Conservation (phyloP, 305 asterid species). For the Fraxinus platypoda region DNA sequence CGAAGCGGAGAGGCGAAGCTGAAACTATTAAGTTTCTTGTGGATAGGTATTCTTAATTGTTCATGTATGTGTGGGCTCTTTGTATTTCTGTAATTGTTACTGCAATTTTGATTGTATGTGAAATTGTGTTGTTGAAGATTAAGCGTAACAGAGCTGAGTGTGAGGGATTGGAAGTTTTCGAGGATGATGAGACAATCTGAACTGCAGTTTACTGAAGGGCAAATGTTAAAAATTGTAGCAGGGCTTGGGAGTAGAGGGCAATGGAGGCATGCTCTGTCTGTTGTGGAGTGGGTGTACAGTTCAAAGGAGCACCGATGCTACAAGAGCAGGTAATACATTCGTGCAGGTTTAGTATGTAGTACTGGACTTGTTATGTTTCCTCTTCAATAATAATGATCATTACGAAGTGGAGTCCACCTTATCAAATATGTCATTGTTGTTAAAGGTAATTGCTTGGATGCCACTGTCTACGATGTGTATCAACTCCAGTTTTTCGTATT, state of each 20-base stretch:
- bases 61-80: constrained; percentile 1
- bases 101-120: constrained; percentile 15
- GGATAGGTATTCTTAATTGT: constrained; percentile 39
- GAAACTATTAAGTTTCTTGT: constrained; percentile 58
- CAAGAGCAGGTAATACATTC: constrained; percentile 63
- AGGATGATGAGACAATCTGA: constrained; percentile 79
- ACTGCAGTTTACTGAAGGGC: constrained; percentile 78
- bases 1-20: constrained; percentile 54
- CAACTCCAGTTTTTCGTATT: constrained; percentile 3
- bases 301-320: constrained; percentile 64
- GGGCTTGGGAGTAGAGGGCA: constrained; percentile 76
- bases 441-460: constrained; percentile 15
- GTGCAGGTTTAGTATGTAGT: neutral
- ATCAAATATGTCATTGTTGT: neutral
- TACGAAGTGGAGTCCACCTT: neutral
- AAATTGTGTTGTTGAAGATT: constrained; percentile 42
- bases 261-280: constrained; percentile 75
- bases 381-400: neutral
- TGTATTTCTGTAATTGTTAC: constrained; percentile 5
- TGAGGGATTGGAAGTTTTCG: constrained; percentile 77
- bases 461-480: neutral
- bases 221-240: constrained; percentile 77
- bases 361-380: neutral
- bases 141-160: constrained; percentile 54
- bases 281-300: constrained; percentile 79